Conservation (phyloP, 768 basidiomycete species). For the Lepiota venenata region DNA sequence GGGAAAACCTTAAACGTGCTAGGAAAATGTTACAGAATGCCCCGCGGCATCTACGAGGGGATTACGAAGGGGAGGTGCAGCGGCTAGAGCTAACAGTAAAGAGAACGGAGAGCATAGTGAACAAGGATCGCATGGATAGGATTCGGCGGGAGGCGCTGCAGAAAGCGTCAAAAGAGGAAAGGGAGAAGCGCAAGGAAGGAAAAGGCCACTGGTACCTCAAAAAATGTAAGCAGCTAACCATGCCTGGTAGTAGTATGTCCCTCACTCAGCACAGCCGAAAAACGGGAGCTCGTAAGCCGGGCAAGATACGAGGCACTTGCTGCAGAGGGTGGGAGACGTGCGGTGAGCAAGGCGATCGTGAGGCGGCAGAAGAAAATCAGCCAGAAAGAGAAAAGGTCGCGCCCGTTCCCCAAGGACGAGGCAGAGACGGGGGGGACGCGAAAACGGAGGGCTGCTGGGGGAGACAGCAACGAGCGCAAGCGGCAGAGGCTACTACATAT, state of each 20-base stretch:
- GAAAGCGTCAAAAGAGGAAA: slow-evolving; percentile 53
- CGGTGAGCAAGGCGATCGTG: slow-evolving; percentile 85
- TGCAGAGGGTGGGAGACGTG: slow-evolving; percentile 68
- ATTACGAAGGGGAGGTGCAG: slow-evolving; percentile 65
- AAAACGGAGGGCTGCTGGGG: slow-evolving; percentile 6
- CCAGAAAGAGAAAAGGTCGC: slow-evolving; percentile 85
- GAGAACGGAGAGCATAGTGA: slow-evolving; percentile 72
- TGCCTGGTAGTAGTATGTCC: slow-evolving; percentile 1
- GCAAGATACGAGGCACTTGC: slow-evolving; percentile 81
- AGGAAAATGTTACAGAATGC: slow-evolving; percentile 59
- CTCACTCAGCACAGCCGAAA: slow-evolving; percentile 52
- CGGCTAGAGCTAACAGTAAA: slow-evolving; percentile 73
- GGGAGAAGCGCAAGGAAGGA: slow-evolving; percentile 64
- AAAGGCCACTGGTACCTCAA: slow-evolving; percentile 89
- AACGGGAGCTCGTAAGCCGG: slow-evolving; percentile 67
- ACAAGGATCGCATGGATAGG: slow-evolving; percentile 63
- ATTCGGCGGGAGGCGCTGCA: slow-evolving; percentile 68
- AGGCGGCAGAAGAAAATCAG: slow-evolving; percentile 85
- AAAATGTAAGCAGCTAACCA: slow-evolving; percentile 48
- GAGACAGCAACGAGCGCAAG: slow-evolving; percentile 13
- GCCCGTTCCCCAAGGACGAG: slow-evolving; percentile 52
- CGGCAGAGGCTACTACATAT: slow-evolving; percentile 11
- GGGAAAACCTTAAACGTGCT: slow-evolving; percentile 65
- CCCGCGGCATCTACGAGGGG: slow-evolving; percentile 54
- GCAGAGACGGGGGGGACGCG: slow-evolving; percentile 10